Base-by-base conservation (phyloP, 2,329 filamentous ascomycete species). In the Neopestalotiopsis sp. region DNA sequence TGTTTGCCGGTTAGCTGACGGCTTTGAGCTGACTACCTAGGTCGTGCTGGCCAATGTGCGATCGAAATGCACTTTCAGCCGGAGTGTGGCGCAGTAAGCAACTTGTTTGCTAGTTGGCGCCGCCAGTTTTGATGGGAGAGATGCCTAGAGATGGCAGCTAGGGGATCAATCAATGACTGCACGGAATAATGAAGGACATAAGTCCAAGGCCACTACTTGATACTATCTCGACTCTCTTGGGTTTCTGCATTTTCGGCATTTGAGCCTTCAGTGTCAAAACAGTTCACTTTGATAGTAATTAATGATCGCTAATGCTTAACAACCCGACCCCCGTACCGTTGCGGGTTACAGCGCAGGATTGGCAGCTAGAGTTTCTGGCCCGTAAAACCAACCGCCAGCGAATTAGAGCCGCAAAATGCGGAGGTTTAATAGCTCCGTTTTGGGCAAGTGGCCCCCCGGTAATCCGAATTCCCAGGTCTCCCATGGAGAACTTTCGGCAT, bases 391-490 rank as follows among this genome's bases (percentile, higher is more conserved):
- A 38, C 34, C 34, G 34, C 45, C 45, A n/a, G n/a, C n/a, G 45
- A 30, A 32, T 59, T 30, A 20, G 57, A 59, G 57, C 57, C 57
- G 57, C 57, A 59, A 38, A 30, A 30, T 59, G 57, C 57, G 57
- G 57, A 59, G 57, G 57, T 59, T 32, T 59, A 59, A 59, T 59
- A 9, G 57, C n/a, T 59, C 57, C 24, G 13, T 13, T 59, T 59
- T 32, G 30, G 57, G 57, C 57, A 59, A 32, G 57, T 59, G 24
- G n/a, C 57, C 57, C 28, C 45, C 10, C 57, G 13, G 57, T 24
- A 34, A 28, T 4, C 12, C n/a, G 10, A 42, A 40, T 52, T 52
- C 45, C 17, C 45, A 52, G 17, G 45, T 20, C n/a, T 24, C 17
- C n/a, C 45, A 20, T 49, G 45, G 45, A 20, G 17, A 52, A 52